Evolutionary conservation across 768 basidiomycete genomes (phyloP).

Genomic region (Gloeostereum incarnatum): DNA sequence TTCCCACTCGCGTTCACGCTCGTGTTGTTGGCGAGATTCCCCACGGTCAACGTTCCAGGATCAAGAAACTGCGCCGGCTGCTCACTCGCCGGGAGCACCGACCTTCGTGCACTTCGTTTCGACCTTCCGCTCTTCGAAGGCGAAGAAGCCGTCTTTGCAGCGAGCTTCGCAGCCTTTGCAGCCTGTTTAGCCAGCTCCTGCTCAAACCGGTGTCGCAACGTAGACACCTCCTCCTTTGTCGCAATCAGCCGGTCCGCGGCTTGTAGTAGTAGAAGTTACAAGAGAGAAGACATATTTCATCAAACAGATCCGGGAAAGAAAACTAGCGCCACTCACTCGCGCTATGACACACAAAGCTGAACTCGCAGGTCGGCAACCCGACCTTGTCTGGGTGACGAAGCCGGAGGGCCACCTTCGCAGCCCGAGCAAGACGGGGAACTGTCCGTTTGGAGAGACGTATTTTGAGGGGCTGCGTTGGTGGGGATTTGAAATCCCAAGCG

Average conservation of each 20-base stretch:
- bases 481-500: neutral
- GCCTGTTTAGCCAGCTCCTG: constrained; percentile 66
- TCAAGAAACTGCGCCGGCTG: neutral
- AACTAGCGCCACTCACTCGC: constrained; percentile 51
- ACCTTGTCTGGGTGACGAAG: constrained; percentile 31
- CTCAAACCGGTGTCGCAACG: constrained; percentile 62
- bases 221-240: constrained; percentile 59
- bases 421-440: constrained; percentile 41
- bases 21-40: neutral
- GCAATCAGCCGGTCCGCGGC: constrained; percentile 65
- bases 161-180: constrained; percentile 43
- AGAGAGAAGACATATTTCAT: constrained; percentile 11
- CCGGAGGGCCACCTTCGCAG: constrained; percentile 21
- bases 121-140: constrained; percentile 21
- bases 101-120: constrained; percentile 29
- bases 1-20: constrained; percentile 7
- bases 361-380: constrained; percentile 43
- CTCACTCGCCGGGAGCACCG: constrained; percentile 3
- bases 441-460: constrained; percentile 49
- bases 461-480: constrained; percentile 17
- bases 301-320: constrained; percentile 9
- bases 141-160: constrained; percentile 18
- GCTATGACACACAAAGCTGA: constrained; percentile 54
- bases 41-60: neutral
- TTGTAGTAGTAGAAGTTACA: constrained; percentile 16